A percentile compares a stretch with the other conserved stretches of the same genome.
Conservation (phyloP, 2,329 filamentous ascomycete genomes). For the Xylaria sp. region DNA sequence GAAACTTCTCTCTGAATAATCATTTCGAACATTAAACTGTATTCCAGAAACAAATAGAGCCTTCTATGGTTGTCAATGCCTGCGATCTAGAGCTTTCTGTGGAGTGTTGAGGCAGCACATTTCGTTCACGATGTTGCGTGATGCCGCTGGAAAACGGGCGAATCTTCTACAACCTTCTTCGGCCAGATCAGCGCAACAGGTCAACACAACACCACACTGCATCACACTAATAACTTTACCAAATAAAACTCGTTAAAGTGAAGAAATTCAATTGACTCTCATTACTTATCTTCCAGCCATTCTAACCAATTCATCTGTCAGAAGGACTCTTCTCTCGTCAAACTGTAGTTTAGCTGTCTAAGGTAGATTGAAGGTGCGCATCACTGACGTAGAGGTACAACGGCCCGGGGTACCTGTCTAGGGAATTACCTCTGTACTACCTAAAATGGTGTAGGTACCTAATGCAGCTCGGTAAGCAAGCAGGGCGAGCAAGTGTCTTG, state of each 20-base stretch:
- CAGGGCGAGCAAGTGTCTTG: background rate
- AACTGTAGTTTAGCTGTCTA: background rate
- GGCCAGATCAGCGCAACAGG: background rate
- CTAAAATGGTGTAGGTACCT: background rate
- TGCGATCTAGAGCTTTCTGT: constrained; percentile 1
- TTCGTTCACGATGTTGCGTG: constrained; percentile 42
- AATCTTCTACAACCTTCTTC: constrained; percentile 45
- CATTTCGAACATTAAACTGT: constrained; percentile 33
- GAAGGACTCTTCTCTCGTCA: background rate
- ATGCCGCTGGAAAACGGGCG: constrained; percentile 44
- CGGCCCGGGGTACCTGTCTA: background rate
- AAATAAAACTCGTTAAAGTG: constrained; percentile 17
- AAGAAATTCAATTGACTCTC: background rate
- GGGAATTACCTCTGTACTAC: background rate
- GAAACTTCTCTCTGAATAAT: constrained; percentile 35
- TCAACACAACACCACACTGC: background rate
- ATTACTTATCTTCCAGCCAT: background rate
- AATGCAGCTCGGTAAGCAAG: background rate
- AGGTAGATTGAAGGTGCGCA: background rate
- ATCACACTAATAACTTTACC: too few species aligned
- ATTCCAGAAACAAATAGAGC: constrained; percentile 47
- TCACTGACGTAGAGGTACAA: background rate
- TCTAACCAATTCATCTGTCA: background rate
- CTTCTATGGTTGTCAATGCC: constrained; percentile 14
- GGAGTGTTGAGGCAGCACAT: constrained; percentile 32